These are phyloP conservation scores for Penicillium goetzii DNA, from an alignment of 495 filamentous ascomycete species.

Conservation along the genomic window DNA sequence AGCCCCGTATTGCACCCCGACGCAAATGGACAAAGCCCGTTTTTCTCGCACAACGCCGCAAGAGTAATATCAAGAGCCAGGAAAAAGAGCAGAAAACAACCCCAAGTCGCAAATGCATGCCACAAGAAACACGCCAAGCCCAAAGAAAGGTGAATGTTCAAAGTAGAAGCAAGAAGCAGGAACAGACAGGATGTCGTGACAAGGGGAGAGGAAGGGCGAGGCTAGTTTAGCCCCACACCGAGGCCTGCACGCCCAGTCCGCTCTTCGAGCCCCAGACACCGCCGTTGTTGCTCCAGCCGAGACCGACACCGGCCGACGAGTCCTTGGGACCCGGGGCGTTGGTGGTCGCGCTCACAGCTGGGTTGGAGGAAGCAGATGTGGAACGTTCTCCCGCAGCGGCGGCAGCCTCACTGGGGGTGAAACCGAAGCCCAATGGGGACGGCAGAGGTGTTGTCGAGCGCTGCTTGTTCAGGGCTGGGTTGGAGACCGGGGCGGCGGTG, in stretches of 20 bases:
- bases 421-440: slow-evolving; percentile 79
- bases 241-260: slow-evolving; percentile 70
- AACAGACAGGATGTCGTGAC: not conserved
- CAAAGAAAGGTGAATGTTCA: slow-evolving; percentile 11
- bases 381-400: slow-evolving; percentile 58
- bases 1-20: slow-evolving; percentile 15
- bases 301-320: slow-evolving; percentile 41
- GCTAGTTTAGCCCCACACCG: slow-evolving; percentile 70
- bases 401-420: slow-evolving; percentile 59
- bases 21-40: slow-evolving; percentile 16
- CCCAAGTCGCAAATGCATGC: slow-evolving; percentile 22
- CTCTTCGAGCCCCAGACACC: slow-evolving; percentile 78
- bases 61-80: slow-evolving; percentile 8
- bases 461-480: slow-evolving; percentile 71
- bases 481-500: slow-evolving; percentile 51
- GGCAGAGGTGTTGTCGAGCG: slow-evolving; percentile 87
- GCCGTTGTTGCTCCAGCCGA: slow-evolving; percentile 72
- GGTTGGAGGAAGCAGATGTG: slow-evolving; percentile 64
- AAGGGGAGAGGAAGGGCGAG: not conserved
- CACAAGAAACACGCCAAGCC: slow-evolving; percentile 11
- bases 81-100: not conserved
- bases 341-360: slow-evolving; percentile 41
- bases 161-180: slow-evolving; percentile 4
- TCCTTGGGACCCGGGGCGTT: slow-evolving; percentile 47
- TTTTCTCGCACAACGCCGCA: slow-evolving; percentile 26